Base-by-base conservation (phyloP, 352 stramenopile genomes). In the Phytophthora syringae region DNA sequence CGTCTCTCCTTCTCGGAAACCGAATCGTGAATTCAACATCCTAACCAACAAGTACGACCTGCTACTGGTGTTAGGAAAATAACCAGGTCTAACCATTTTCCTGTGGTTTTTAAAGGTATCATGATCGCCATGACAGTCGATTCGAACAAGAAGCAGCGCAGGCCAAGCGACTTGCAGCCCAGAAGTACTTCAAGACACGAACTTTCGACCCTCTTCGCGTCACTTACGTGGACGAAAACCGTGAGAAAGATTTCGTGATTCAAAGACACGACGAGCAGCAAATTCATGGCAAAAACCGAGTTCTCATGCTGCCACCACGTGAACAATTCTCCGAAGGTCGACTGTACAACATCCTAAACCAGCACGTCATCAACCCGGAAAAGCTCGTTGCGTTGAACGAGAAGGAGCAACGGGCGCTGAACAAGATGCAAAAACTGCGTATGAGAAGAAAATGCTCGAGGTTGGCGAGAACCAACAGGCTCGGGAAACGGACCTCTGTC, bases 301-400 rank as follows among this genome's bases (percentile, higher is more conserved):
- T 81, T 0, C 39, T 76, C 6, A 52, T 70, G n/a, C 67, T 95
- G 15, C 84, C 84, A 12, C 79, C 84, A 1, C 72, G 77, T 4
- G 74, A 89, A 32, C 85, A 89, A 30, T 90, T 87, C 22, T 83
- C 76, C 0, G 87, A 91, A 34, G 82, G 84, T 9, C 70, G 76
- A n/a, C 49, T 89, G 18, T 94, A 92, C 70, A 88, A 95, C 28
- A 92, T 95, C 30, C 54, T 95, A 25, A 92, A 86, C 39, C 85
- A 94, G 45, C 53, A 57, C 6, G 67, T 92, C 27, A 72, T 90
- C 40, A 88, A 88, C 30, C n/a, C 70, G 0, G 56, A 66, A 2
- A 84, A 87, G 48, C 64, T 88, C 22, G 22, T 51, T 2, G 67
- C 52, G 2, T 76, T 79, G 53, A 74, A 72, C 11, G 78, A 82